These are phyloP conservation scores for Neurospora pannonica DNA, from an alignment of 495 filamentous ascomycete genomes.

Conservation along the genomic window DNA sequence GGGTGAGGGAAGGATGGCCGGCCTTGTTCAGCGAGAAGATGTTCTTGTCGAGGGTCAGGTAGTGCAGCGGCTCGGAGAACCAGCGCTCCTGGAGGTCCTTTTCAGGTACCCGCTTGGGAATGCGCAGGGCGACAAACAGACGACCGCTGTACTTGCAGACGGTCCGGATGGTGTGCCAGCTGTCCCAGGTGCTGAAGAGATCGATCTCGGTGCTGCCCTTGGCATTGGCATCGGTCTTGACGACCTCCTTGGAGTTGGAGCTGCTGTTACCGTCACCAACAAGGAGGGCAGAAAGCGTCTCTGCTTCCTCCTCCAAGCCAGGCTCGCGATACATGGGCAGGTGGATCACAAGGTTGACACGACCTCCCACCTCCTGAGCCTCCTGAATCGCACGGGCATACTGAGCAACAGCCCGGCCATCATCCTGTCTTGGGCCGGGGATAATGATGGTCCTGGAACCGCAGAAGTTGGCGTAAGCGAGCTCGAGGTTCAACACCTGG, in stretches of 20 bases:
- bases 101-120: conserved; percentile 72
- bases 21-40: conserved; percentile 70
- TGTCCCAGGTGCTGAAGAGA: conserved; percentile 76
- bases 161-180: conserved; percentile 80
- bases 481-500: conserved; percentile 81
- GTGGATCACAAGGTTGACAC: conserved; percentile 71
- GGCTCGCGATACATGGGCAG: conserved; percentile 64
- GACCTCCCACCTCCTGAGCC: conserved; percentile 58
- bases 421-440: conserved; percentile 54
- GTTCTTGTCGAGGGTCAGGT: conserved; percentile 57
- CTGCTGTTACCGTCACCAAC: conserved; percentile 10
- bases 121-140: conserved; percentile 70
- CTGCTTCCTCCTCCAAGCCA: conserved; percentile 28
- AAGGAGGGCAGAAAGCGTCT: conserved; percentile 28
- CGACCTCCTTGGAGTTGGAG: neutral
- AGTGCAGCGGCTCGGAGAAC: conserved; percentile 84
- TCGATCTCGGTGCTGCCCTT: conserved; percentile 36
- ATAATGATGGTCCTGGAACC: conserved; percentile 77
- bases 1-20: conserved; percentile 76
- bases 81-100: conserved; percentile 72
- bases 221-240: neutral
- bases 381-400: conserved; percentile 84
- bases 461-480: conserved; percentile 91
- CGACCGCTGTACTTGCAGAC: conserved; percentile 76
- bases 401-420: conserved; percentile 42